phyloP scores from a whole-genome alignment of 768 basidiomycete species.

The Hebeloma cylindrosporum region DNA sequence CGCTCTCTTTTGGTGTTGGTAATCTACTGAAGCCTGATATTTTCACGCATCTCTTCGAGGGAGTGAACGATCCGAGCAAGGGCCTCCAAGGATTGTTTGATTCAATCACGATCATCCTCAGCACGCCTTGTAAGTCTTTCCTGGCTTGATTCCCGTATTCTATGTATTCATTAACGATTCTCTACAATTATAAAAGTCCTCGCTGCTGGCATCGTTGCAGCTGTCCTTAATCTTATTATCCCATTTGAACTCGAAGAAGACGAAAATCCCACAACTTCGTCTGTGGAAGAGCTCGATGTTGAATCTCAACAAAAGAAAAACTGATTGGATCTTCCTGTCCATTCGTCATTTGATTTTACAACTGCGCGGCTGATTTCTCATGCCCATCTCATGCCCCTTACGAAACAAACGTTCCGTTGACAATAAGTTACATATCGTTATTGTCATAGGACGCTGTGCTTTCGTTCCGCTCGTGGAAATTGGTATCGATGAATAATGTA shows the following conservation, averaged over 20 bases:
- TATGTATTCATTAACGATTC: background rate
- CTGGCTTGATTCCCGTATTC: conserved; percentile 1
- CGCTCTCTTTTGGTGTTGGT: conserved; percentile 68
- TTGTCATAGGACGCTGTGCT: no score
- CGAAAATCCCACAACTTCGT: conserved; percentile 14
- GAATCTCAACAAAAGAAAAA: conserved; percentile 27
- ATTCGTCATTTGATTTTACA: no score
- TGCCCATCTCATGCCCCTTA: no score
- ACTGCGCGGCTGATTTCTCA: no score
- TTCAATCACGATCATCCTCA: conserved; percentile 77
- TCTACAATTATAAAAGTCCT: conserved; percentile 9
- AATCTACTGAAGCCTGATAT: conserved; percentile 65
- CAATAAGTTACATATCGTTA: no score
- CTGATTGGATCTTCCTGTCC: no score
- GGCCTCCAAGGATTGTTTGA: conserved; percentile 70
- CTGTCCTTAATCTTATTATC: conserved; percentile 56
- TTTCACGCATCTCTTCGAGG: conserved; percentile 70
- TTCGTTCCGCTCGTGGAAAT: no score
- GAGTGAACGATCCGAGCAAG: conserved; percentile 48
- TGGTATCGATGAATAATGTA: no score
- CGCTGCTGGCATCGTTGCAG: conserved; percentile 56
- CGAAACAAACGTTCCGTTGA: no score
- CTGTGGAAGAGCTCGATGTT: conserved; percentile 27
- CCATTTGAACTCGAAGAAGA: conserved; percentile 36
- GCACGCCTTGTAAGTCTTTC: conserved; percentile 69